Conservation (phyloP, 2,329 filamentous ascomycete genomes). For the Pyrenochaeta sp. region DNA sequence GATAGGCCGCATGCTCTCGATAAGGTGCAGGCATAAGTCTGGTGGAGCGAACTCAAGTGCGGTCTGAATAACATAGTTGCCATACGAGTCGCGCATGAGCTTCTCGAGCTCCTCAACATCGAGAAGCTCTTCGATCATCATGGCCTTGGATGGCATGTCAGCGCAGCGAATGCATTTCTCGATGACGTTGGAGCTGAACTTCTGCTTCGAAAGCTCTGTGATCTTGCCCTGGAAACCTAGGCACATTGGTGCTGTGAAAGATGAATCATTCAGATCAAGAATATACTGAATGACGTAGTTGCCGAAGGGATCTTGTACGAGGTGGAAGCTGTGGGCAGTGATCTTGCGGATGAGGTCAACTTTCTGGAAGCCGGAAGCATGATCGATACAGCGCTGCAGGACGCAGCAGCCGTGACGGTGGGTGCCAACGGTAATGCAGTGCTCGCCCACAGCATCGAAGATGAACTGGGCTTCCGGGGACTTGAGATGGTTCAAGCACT, state of each 20-base stretch:
- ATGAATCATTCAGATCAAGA: conserved; percentile 85
- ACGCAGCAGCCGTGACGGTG: conserved; percentile 98
- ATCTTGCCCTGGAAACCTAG: conserved; percentile 79
- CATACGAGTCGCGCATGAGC: conserved; percentile 89
- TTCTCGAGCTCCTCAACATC: conserved; percentile 80
- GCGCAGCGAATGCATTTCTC: conserved; percentile 91
- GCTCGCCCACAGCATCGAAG: conserved; percentile 87
- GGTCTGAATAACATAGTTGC: conserved; percentile 98
- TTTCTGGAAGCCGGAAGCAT: conserved; percentile 90
- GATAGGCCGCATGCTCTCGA: conserved; percentile 86
- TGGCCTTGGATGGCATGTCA: conserved; percentile 74
- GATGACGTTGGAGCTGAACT: conserved; percentile 99
- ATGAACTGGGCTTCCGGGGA: conserved; percentile 91
- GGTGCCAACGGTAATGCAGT: conserved; percentile 91
- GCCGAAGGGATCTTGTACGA: conserved; percentile 96
- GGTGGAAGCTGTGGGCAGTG: conserved; percentile 82
- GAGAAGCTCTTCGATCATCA: conserved; percentile 85
- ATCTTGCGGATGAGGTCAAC: conserved; percentile 85
- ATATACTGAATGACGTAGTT: conserved; percentile 99
- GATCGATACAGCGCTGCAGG: conserved; percentile 96
- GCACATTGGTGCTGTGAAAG: conserved; percentile 90
- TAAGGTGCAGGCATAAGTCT: conserved; percentile 63
- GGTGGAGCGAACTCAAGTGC: conserved; percentile 60
- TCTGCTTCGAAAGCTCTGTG: conserved; percentile 83
- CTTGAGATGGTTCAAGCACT: conserved; percentile 94